These are phyloP conservation scores for Begonia peltatifolia DNA, from an alignment of 306 rosid species.

Conservation along the genomic window DNA sequence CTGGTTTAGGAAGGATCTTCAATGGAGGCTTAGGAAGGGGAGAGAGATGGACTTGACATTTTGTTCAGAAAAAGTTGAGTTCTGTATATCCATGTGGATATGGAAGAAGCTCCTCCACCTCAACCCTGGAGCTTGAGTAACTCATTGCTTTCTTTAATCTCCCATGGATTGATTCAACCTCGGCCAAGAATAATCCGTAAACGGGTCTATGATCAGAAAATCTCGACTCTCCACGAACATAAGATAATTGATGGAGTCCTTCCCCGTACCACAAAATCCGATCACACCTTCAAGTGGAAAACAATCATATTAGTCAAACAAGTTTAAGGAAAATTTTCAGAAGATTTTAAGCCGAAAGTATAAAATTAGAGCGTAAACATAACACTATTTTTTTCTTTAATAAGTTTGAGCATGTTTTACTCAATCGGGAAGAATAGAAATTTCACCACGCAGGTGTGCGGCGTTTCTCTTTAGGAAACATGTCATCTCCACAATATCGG, in stretches of 20 bases:
- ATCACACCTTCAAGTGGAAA: slow-evolving; percentile 61
- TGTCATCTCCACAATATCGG: slow-evolving; percentile 86
- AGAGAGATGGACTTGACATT: slow-evolving; percentile 3
- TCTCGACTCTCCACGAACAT: slow-evolving; percentile 90
- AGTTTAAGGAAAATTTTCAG: not conserved
- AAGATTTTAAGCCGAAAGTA: no score
- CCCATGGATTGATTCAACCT: slow-evolving; percentile 77
- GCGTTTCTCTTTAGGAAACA: slow-evolving; percentile 92
- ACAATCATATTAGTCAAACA: slow-evolving; percentile 10
- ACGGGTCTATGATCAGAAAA: slow-evolving; percentile 98
- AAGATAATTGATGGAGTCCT: slow-evolving; percentile 87
- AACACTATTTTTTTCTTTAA: no score
- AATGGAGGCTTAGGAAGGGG: no score
- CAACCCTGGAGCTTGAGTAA: slow-evolving; percentile 72
- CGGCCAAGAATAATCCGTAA: slow-evolving; percentile 86
- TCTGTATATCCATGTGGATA: slow-evolving; percentile 92
- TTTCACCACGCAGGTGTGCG: slow-evolving; percentile 97
- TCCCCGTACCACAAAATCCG: slow-evolving; percentile 94
- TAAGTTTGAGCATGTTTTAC: not conserved
- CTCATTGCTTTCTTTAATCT: slow-evolving; percentile 79
- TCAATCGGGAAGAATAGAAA: slow-evolving; percentile 8
- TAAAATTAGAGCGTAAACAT: no score
- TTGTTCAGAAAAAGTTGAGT: slow-evolving; percentile 72
- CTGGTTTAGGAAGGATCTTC: slow-evolving; percentile 2
- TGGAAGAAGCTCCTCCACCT: slow-evolving; percentile 86